Percentiles rank a stretch among this genome's conserved stretches.
phyloP scores from a whole-genome alignment of 2,329 filamentous ascomycete genomes.

The Didymella arachidicola region DNA sequence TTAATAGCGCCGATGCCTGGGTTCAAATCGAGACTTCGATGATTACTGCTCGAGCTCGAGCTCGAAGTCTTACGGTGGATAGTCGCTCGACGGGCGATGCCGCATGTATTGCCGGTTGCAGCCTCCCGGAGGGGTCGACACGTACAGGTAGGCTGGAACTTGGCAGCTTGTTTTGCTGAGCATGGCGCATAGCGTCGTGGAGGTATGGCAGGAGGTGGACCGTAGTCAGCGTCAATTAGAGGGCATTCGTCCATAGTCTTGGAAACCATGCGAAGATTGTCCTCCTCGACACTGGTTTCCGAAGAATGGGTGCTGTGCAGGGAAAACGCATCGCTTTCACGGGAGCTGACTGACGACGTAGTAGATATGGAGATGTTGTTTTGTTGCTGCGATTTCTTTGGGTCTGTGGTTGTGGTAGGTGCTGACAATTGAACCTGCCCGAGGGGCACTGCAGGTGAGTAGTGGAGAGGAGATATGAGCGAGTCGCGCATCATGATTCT shows the following conservation, averaged over 20 bases:
- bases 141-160: conserved; percentile 41
- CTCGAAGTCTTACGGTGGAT: conserved; percentile 34
- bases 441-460: conserved; percentile 26
- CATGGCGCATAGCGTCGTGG: conserved; percentile 40
- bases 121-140: conserved; percentile 24
- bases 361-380: conserved; percentile 29
- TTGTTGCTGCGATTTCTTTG: conserved; percentile 19
- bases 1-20: conserved; percentile 35
- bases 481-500: conserved; percentile 36
- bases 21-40: conserved; percentile 26
- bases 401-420: conserved; percentile 1
- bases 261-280: conserved; percentile 26
- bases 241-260: conserved; percentile 12
- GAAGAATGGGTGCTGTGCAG: conserved; percentile 52
- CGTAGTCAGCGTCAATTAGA: conserved; percentile 4
- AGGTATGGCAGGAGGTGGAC: conserved; percentile 26
- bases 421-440: conserved; percentile 24
- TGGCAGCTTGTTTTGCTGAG: conserved; percentile 29
- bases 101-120: conserved; percentile 19
- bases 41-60: conserved; percentile 26
- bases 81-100: conserved; percentile 25
- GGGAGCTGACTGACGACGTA: conserved; percentile 49
- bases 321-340: conserved; percentile 50
- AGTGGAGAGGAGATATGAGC: conserved; percentile 42
- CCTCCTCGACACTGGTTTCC: conserved; percentile 49